phyloP scores from a whole-genome alignment of 768 basidiomycete genomes.

The Lepiota brunneoincarnata region DNA sequence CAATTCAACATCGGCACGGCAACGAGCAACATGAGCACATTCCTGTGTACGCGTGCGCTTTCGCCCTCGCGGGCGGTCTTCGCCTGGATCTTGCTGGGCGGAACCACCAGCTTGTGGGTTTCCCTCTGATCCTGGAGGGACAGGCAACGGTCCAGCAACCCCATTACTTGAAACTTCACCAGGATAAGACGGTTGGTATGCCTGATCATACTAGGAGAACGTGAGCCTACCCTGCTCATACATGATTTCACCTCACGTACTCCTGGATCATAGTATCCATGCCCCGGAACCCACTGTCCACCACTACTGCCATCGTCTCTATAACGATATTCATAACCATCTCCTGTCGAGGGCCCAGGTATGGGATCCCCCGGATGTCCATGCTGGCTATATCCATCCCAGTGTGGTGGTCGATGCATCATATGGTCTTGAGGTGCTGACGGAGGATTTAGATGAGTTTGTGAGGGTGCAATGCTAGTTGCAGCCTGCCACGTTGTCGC shows the following conservation, averaged over 20 bases:
- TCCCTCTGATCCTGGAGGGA: constrained; percentile 25
- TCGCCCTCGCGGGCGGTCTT: constrained; percentile 58
- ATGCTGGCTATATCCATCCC: constrained; percentile 47
- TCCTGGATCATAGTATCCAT: constrained; percentile 55
- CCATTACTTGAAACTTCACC: neutral
- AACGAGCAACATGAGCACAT: constrained; percentile 15
- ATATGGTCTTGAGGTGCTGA: constrained; percentile 42
- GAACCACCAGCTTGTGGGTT: constrained; percentile 15
- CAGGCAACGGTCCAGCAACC: constrained; percentile 21
- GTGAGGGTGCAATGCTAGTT: constrained; percentile 60
- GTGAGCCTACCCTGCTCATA: neutral
- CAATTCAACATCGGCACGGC: neutral
- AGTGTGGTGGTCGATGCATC: constrained; percentile 48
- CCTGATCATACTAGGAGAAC: constrained; percentile 46
- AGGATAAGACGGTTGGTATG: constrained; percentile 29
- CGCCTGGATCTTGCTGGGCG: constrained; percentile 1
- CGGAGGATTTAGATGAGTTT: constrained; percentile 54
- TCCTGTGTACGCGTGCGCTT: constrained; percentile 67
- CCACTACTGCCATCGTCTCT: constrained; percentile 50
- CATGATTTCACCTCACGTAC: constrained; percentile 29
- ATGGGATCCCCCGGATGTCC: constrained; percentile 41
- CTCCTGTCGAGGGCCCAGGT: constrained; percentile 41
- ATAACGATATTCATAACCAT: constrained; percentile 63
- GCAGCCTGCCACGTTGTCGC: constrained; percentile 67
- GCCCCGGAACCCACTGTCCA: constrained; percentile 38